A percentile compares a stretch with the other conserved stretches of the same genome.
These are phyloP conservation scores for Chamaecrista fasciculata DNA, from an alignment of 306 rosid genomes.

Conservation along the genomic window DNA sequence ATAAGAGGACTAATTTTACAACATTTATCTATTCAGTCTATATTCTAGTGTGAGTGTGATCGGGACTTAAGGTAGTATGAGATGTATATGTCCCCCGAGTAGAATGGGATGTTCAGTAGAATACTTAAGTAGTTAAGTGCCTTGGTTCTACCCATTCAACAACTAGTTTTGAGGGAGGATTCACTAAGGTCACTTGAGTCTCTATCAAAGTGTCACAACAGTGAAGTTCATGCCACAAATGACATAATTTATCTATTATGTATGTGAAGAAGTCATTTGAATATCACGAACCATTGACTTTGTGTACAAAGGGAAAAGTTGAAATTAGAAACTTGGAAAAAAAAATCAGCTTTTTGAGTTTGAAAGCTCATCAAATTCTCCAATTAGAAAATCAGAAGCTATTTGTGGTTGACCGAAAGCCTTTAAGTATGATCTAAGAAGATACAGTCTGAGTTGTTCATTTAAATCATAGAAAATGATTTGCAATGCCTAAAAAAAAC, in stretches of 20 bases:
- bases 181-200: too few species aligned
- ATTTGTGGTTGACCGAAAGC: neutral
- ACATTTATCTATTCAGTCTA: neutral
- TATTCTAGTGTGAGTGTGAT: too few species aligned
- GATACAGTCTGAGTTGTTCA: neutral
- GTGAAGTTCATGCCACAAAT: constrained; percentile 1
- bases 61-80: too few species aligned
- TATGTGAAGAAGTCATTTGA: neutral
- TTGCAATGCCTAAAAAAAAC: too few species aligned
- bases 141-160: too few species aligned
- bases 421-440: neutral
- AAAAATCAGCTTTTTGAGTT: constrained; percentile 6
- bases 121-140: too few species aligned
- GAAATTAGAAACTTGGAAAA: neutral
- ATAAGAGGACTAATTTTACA: neutral
- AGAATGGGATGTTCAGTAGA: too few species aligned
- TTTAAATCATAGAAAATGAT: constrained; percentile 4
- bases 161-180: too few species aligned
- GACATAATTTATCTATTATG: neutral
- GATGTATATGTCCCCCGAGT: too few species aligned
- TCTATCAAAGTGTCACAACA: neutral
- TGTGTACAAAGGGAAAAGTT: neutral
- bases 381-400: constrained; percentile 27
- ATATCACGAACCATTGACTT: neutral
- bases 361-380: constrained; percentile 12